Conservation (phyloP, 805 yeast genomes). For the Myxozyma melibiosi region DNA sequence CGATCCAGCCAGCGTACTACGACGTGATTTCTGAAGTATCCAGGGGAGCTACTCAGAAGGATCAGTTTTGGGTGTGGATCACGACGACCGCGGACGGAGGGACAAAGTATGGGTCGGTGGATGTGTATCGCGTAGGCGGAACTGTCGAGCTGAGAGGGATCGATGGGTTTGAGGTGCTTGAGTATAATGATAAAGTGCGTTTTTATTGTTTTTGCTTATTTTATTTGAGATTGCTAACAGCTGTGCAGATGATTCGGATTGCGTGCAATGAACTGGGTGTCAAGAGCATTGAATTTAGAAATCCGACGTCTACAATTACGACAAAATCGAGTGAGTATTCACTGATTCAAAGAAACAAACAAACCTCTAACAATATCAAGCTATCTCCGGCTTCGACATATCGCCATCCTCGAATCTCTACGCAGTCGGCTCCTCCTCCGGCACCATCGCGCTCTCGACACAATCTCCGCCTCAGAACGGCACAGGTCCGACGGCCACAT, state of each 20-base stretch:
- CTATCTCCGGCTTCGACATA: slow-evolving; percentile 40
- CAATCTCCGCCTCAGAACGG: slow-evolving; percentile 9
- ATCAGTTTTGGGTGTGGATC: slow-evolving; percentile 50
- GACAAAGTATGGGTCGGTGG: slow-evolving; percentile 41
- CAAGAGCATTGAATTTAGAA: slow-evolving; percentile 3
- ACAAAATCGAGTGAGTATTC: slow-evolving; percentile 4
- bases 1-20: slow-evolving; percentile 51
- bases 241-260: slow-evolving; percentile 4
- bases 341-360: background rate
- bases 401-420: slow-evolving; percentile 39
- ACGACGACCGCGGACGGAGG: background rate
- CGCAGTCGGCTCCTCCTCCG: slow-evolving; percentile 44
- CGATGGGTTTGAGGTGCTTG: slow-evolving; percentile 27
- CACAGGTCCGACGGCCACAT: background rate
- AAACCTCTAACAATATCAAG: slow-evolving; percentile 4
- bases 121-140: slow-evolving; percentile 32
- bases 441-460: slow-evolving; percentile 40
- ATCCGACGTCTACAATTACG: slow-evolving; percentile 3
- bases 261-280: slow-evolving; percentile 14
- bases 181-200: slow-evolving; percentile 7
- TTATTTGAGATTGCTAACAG: background rate
- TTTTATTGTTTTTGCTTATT: background rate
- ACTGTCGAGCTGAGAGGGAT: slow-evolving; percentile 17
- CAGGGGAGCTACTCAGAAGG: slow-evolving; percentile 37
- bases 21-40: slow-evolving; percentile 49